Evolutionary conservation across 1,139 yeast genomes (phyloP).

Genomic region (Diutina siamensis): DNA sequence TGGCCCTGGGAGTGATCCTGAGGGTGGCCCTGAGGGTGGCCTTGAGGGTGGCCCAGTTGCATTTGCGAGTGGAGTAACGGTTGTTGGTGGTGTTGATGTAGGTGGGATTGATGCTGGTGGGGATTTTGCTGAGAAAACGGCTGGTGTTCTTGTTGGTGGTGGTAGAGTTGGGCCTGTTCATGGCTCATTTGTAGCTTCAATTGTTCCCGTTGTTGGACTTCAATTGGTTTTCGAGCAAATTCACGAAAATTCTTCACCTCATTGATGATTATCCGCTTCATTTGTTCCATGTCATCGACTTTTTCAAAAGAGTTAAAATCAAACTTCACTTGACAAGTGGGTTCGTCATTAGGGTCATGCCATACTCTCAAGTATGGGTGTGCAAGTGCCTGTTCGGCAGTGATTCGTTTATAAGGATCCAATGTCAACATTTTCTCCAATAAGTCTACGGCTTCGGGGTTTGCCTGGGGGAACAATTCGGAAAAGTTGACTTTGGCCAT

Average conservation of each 20-base stretch:
- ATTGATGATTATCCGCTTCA: conserved; percentile 67
- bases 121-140: conserved; percentile 12
- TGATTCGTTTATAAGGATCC: conserved; percentile 56
- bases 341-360: conserved; percentile 97
- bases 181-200: conserved; percentile 26
- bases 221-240: conserved; percentile 67
- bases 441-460: conserved; percentile 77
- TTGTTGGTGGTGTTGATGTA: conserved; percentile 10
- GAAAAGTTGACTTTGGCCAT: conserved; percentile 75
- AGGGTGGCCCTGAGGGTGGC: conserved; percentile 7
- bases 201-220: conserved; percentile 47
- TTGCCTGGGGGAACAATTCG: conserved; percentile 70
- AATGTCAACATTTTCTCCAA: conserved; percentile 54
- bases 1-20: neutral
- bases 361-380: conserved; percentile 73
- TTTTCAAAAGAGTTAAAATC: conserved; percentile 81
- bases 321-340: conserved; percentile 69
- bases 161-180: conserved; percentile 18
- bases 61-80: conserved; percentile 6
- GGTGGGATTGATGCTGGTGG: conserved; percentile 11
- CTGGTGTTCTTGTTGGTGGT: conserved; percentile 11
- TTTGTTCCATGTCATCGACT: conserved; percentile 65
- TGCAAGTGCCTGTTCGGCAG: conserved; percentile 48
- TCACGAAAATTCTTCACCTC: conserved; percentile 77
- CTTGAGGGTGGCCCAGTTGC: neutral